These are phyloP conservation scores for Fusarium lateritium DNA, from an alignment of 2,329 filamentous ascomycete genomes.

Conservation along the genomic window DNA sequence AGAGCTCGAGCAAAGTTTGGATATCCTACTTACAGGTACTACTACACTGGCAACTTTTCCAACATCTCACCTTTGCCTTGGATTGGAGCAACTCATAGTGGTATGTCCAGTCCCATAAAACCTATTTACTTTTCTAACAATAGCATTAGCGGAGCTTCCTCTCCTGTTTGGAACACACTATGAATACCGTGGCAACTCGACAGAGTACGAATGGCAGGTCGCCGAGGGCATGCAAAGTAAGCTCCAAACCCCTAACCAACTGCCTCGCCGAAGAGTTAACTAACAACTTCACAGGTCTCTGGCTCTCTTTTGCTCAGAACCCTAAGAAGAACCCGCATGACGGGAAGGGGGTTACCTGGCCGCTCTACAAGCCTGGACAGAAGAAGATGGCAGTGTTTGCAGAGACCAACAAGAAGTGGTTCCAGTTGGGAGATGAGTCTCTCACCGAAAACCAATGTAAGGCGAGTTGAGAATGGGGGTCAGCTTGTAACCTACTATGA, in stretches of 20 bases:
- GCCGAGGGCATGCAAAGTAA: conserved; percentile 14
- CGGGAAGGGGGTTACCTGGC: conserved; percentile 3
- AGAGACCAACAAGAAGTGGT: conserved; percentile 13
- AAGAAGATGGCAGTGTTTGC: conserved; percentile 12
- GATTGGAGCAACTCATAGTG: conserved; percentile 16
- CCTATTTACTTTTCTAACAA: fast-evolving
- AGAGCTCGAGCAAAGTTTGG: conserved; percentile 14
- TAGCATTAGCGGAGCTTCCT: background rate
- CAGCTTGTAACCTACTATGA: no score
- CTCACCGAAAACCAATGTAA: background rate
- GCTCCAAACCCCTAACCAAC: fast-evolving
- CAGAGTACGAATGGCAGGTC: conserved; percentile 22
- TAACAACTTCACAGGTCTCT: background rate
- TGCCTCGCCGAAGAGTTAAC: fast-evolving
- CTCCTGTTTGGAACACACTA: conserved; percentile 23
- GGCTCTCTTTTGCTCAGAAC: conserved; percentile 12
- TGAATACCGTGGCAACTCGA: conserved; percentile 20
- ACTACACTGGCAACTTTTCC: conserved; percentile 26
- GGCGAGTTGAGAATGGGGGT: background rate
- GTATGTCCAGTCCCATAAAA: fast-evolving
- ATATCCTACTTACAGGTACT: conserved; percentile 22
- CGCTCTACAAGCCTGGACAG: background rate
- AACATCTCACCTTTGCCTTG: conserved; percentile 19
- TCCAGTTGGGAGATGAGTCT: background rate
- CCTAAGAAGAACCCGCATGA: background rate